These are phyloP conservation scores for Hymenoscyphus albidus DNA, from an alignment of 2,329 filamentous ascomycete species.

Conservation along the genomic window DNA sequence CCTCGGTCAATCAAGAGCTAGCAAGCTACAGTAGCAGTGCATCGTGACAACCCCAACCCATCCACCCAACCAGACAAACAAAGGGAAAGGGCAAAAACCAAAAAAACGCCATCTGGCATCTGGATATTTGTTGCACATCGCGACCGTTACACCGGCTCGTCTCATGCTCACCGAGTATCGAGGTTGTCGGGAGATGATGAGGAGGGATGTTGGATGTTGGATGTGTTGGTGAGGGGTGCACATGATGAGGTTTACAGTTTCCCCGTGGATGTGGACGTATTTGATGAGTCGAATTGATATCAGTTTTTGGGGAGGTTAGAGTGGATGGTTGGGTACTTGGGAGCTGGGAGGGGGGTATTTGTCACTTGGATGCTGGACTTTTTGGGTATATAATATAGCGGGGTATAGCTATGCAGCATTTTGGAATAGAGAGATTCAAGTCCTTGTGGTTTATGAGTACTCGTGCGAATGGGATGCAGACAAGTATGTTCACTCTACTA, in stretches of 20 bases:
- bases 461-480: background rate
- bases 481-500: background rate
- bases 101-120: background rate
- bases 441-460: background rate
- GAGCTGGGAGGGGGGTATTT: too few species aligned
- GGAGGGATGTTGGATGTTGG: background rate
- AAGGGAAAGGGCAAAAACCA: background rate
- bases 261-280: background rate
- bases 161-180: background rate
- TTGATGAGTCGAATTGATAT: conserved; percentile 2
- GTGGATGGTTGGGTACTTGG: background rate
- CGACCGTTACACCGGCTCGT: background rate
- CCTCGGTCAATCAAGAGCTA: background rate
- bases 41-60: background rate
- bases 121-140: background rate
- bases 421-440: background rate
- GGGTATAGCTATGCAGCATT: too few species aligned
- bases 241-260: background rate
- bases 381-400: background rate
- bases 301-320: background rate
- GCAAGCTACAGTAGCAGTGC: background rate
- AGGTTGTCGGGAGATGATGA: background rate
- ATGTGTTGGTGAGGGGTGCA: background rate
- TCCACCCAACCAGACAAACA: background rate
- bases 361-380: background rate